Conservation (phyloP, 352 stramenopile genomes). For the Phytophthora capsici region DNA sequence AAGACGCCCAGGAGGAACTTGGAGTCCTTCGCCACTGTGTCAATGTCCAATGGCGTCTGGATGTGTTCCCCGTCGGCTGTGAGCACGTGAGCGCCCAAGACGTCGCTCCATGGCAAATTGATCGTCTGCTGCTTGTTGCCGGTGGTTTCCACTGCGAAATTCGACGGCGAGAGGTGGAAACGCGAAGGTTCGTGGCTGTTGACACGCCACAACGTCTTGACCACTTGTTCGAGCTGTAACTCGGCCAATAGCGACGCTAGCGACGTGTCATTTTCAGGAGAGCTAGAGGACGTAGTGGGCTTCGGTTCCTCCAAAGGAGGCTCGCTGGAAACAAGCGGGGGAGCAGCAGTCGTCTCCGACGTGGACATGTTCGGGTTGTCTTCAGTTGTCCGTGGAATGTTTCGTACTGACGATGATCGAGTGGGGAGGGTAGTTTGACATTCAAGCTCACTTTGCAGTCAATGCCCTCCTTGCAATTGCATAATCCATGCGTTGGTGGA, state of each 20-base stretch:
- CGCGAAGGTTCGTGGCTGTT: conserved; percentile 31
- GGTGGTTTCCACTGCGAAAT: conserved; percentile 20
- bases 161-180: conserved; percentile 31
- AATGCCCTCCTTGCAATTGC: no score
- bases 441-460: no score
- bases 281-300: background rate
- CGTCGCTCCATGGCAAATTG: conserved; percentile 49
- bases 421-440: no score
- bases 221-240: conserved; percentile 25
- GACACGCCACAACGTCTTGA: conserved; percentile 31
- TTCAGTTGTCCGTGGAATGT: conserved; percentile 7
- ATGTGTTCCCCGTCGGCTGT: conserved; percentile 51
- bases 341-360: conserved; percentile 1
- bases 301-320: background rate
- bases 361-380: conserved; percentile 9
- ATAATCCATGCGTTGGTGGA: no score
- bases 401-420: conserved; percentile 6
- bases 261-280: conserved; percentile 6
- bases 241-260: conserved; percentile 27
- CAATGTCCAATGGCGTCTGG: conserved; percentile 20
- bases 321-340: background rate
- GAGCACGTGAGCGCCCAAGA: conserved; percentile 64
- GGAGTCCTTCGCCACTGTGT: conserved; percentile 1
- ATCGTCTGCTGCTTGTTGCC: conserved; percentile 19
- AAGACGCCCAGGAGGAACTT: conserved; percentile 59